These are phyloP conservation scores for Saccharomycopsis sp. DNA, from an alignment of 805 yeast species.

Conservation along the genomic window DNA sequence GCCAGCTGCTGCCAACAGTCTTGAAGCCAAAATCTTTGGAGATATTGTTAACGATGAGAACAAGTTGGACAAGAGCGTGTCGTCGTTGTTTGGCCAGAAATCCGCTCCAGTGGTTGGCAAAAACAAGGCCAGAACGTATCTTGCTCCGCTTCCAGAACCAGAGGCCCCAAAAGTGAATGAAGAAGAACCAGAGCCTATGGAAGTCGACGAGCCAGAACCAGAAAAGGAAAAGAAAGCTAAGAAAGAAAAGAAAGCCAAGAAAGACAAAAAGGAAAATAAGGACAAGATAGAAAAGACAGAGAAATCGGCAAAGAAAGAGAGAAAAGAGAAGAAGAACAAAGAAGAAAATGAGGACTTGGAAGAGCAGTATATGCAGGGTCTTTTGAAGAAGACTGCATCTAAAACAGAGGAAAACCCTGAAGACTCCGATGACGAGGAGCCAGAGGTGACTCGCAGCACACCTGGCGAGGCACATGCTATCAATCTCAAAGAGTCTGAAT, in stretches of 20 bases:
- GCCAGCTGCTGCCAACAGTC: neutral
- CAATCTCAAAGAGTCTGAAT: conserved; percentile 34
- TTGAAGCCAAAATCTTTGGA: neutral
- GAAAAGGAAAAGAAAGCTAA: conserved; percentile 8
- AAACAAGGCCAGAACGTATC: neutral
- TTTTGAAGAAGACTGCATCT: conserved; percentile 12
- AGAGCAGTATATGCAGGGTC: conserved; percentile 11
- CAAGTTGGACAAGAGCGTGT: neutral
- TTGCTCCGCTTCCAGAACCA: neutral
- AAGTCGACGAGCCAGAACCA: conserved; percentile 4
- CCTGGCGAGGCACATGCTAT: conserved; percentile 7
- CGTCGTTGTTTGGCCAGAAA: neutral
- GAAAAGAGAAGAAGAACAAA: conserved; percentile 5
- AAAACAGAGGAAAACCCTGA: conserved; percentile 6
- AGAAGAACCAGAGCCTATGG: neutral
- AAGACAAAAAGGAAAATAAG: conserved; percentile 15
- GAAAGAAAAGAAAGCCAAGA: conserved; percentile 5
- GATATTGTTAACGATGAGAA: neutral
- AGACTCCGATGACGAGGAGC: neutral
- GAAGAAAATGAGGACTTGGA: conserved; percentile 5
- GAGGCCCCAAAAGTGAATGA: conserved; percentile 7
- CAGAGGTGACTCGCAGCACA: neutral
- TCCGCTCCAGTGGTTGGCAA: neutral
- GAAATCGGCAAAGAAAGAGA: conserved; percentile 13
- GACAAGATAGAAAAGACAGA: conserved; percentile 14